Conservation (phyloP, 805 yeast genomes). For the Ogataea pilisensis region DNA sequence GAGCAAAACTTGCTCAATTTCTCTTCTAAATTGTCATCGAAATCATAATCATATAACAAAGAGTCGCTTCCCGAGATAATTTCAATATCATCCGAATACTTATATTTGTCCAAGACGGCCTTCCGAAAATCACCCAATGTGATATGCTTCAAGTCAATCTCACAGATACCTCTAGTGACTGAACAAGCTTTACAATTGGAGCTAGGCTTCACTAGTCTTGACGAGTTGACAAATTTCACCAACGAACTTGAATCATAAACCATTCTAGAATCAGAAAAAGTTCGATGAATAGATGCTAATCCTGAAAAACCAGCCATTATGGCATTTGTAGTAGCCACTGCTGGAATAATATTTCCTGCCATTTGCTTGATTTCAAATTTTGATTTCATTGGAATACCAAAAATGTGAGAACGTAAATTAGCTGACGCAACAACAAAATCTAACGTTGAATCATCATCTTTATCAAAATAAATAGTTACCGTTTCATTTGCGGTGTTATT, state of each 20-base stretch:
- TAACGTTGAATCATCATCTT: constrained; percentile 90
- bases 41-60: constrained; percentile 79
- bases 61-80: constrained; percentile 34
- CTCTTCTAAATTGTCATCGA: constrained; percentile 66
- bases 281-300: constrained; percentile 55
- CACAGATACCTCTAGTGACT: constrained; percentile 48
- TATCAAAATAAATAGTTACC: constrained; percentile 67
- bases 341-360: constrained; percentile 98
- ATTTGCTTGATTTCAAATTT: constrained; percentile 88
- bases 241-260: constrained; percentile 50
- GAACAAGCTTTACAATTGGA: constrained; percentile 68
- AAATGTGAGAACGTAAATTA: constrained; percentile 67
- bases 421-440: constrained; percentile 85
- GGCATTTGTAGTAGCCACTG: constrained; percentile 97
- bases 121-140: constrained; percentile 53
- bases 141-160: constrained; percentile 25
- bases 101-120: constrained; percentile 43
- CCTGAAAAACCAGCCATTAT: constrained; percentile 88
- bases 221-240: constrained; percentile 62
- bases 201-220: constrained; percentile 58
- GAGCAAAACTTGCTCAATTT: constrained; percentile 46
- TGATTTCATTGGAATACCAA: constrained; percentile 65
- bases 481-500: constrained; percentile 21
- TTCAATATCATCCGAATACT: constrained; percentile 51
- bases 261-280: constrained; percentile 38